phyloP scores from a whole-genome alignment of 306 rosid species.

The Citrullus colocynthis region DNA sequence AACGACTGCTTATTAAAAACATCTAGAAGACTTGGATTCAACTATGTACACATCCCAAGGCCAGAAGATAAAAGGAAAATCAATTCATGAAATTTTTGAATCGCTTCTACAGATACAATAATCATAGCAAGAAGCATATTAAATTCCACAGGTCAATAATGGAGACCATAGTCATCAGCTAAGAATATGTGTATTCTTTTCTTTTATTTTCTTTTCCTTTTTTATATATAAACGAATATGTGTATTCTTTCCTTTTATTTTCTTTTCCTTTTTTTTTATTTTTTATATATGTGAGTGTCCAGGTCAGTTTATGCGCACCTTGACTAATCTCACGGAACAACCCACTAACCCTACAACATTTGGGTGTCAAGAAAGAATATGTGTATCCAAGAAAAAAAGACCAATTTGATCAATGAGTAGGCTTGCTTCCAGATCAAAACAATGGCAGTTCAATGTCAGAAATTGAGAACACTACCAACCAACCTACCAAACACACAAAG shows the following conservation, averaged over 20 bases:
- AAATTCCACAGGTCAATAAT: not conserved
- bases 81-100: not conserved
- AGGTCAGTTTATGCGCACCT: no score
- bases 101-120: not conserved
- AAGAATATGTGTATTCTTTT: not conserved
- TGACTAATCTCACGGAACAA: no score
- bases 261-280: no score
- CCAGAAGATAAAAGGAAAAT: not conserved
- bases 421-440: not conserved
- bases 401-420: not conserved
- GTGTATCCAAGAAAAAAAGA: not conserved
- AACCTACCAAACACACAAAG: not conserved
- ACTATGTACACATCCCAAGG: not conserved
- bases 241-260: no score
- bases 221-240: no score
- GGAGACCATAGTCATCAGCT: not conserved
- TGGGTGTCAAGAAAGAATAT: not conserved
- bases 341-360: no score
- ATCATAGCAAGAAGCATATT: not conserved
- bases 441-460: not conserved
- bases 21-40: not conserved
- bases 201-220: no score
- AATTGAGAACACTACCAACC: not conserved
- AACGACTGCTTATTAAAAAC: not conserved
- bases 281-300: no score